Percentiles rank a stretch among this genome's conserved stretches.
Evolutionary conservation across 371 early-diverging fungal genomes (phyloP).

Genomic region (Rhizomucor pusillus): DNA sequence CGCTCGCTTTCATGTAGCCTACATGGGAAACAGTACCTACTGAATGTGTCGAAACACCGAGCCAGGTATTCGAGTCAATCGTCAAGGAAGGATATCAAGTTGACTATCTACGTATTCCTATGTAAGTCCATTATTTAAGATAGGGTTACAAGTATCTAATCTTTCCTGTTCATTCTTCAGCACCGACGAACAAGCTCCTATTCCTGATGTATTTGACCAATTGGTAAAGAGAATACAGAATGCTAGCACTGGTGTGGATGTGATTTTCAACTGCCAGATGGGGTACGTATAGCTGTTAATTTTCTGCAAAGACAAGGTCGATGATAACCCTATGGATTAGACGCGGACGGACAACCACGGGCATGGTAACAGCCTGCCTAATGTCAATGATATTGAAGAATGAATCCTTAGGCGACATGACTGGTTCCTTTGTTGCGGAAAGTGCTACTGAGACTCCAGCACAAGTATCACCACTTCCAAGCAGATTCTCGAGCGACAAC

Average conservation of each 20-base stretch:
- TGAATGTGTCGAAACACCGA: constrained; percentile 58
- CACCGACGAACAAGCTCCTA: constrained; percentile 80
- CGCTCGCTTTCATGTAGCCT: constrained; percentile 28
- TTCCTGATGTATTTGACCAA: constrained; percentile 74
- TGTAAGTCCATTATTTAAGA: constrained; percentile 27
- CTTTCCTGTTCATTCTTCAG: constrained; percentile 15
- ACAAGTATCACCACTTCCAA: background rate
- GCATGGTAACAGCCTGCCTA: constrained; percentile 67
- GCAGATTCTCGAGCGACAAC: constrained; percentile 14
- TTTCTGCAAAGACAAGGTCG: background rate
- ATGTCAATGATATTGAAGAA: constrained; percentile 45
- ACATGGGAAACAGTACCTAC: constrained; percentile 58
- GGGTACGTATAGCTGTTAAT: constrained; percentile 41
- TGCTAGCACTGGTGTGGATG: constrained; percentile 43
- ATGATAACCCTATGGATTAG: constrained; percentile 19
- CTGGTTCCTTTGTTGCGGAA: constrained; percentile 27
- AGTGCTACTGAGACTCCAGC: constrained; percentile 1
- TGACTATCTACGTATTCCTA: constrained; percentile 69
- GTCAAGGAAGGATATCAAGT: constrained; percentile 56
- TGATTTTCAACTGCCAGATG: constrained; percentile 83
- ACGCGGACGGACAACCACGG: constrained; percentile 80
- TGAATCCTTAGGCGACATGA: constrained; percentile 30
- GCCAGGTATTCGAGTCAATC: constrained; percentile 55
- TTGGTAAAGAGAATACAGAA: constrained; percentile 49
- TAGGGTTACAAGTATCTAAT: background rate